Evolutionary conservation across 192 early-diverging fungal species (phyloP), one percentile per base, ranked within the genome.

Genomic region (Coemansia sp.): DNA sequence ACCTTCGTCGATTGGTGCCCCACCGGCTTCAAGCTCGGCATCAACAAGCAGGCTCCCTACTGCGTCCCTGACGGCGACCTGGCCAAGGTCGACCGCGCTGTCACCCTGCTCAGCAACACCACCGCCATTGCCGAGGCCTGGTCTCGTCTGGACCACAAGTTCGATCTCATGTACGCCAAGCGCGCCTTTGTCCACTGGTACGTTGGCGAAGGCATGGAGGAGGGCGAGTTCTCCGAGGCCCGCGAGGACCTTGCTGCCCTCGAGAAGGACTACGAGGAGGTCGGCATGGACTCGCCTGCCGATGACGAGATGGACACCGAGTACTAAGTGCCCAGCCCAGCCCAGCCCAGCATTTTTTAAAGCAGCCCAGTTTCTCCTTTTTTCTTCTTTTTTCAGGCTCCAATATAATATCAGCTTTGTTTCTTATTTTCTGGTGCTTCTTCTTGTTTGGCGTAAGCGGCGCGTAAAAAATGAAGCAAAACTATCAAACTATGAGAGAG

Each of bases 111-210:
- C 75, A 95, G 94, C 83, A 99, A 99, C 88, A 99, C 95, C 74
- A 98, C 97, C 24, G 95, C 95, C 72, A 98, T 99, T 82, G 97
- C 92, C 60, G 95, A 99, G 83, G 95, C 95, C 61, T 99, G 97
- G 97, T 91, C 92, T 76, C 95, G 94, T 83, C 85, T 98, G 68
- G 92, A 97, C 82, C 94, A 95, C 87, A 99, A 99, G 90, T 99
- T 97, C 70, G 97, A 99, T 80, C 89, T 97, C 61, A 97, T 98
- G 95, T 99, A 95, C 83, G 93, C 97, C 82, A 99, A 98, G 90
- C 95, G 97, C 83, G 95, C 97, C 66, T 99, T 99, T 73, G 97
- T 99, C 53, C 97, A 99, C 86, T 98, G 95, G 97, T 99, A 97
- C 78, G 97, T 99, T 61, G 97, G 95, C 79, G 97, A 98, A 84